These are phyloP conservation scores for Hyaloscypha bicolor DNA, from an alignment of 495 filamentous ascomycete species.

Conservation along the genomic window DNA sequence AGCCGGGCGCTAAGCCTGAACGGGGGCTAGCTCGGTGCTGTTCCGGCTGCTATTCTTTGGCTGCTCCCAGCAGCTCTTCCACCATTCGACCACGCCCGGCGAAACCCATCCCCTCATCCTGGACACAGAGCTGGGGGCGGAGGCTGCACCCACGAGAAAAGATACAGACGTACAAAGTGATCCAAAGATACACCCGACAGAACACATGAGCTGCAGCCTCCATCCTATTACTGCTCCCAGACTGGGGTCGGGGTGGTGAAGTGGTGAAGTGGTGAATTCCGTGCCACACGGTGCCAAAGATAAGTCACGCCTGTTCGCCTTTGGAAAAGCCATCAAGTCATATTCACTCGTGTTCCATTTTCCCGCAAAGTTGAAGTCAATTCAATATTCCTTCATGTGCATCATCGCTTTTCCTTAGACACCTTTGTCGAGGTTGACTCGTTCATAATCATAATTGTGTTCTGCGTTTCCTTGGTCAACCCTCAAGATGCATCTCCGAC, in stretches of 20 bases:
- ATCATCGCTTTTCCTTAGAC: neutral
- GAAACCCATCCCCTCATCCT: neutral
- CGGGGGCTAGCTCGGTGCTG: neutral
- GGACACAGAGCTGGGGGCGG: too few relatives aligned
- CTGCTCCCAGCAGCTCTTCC: neutral
- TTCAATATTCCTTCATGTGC: neutral
- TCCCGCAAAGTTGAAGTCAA: neutral
- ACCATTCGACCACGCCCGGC: neutral
- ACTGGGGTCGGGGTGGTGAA: neutral
- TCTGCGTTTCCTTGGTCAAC: neutral
- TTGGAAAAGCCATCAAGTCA: neutral
- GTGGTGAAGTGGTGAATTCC: neutral
- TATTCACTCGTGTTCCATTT: neutral
- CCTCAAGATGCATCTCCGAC: conserved; percentile 1
- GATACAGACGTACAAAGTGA: too few relatives aligned
- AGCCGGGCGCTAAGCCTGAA: neutral
- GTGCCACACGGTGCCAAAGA: neutral
- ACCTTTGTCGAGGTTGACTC: neutral
- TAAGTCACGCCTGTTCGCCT: neutral
- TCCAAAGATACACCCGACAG: too few relatives aligned
- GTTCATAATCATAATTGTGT: neutral
- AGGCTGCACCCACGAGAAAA: too few relatives aligned
- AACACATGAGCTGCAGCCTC: neutral
- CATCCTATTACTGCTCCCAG: neutral
- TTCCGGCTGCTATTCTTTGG: neutral